Evolutionary conservation across 305 asterid species (phyloP).

Genomic region (Fraxinus greggii): DNA sequence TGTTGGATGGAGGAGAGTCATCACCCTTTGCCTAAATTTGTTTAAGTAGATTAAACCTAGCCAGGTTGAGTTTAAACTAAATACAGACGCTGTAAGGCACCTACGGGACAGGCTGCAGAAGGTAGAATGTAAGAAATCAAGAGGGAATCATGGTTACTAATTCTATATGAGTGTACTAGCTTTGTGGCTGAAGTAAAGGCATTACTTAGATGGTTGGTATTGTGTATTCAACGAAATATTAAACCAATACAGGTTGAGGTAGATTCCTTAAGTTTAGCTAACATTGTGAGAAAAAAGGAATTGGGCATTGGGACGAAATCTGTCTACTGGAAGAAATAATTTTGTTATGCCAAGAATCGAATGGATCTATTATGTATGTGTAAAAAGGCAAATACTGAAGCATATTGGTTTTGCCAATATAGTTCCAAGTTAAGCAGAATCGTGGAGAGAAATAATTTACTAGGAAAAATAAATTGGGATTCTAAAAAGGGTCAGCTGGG

Average conservation of each 20-base stretch:
- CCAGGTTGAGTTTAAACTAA: not conserved
- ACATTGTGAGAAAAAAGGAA: not conserved
- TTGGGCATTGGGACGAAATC: not conserved
- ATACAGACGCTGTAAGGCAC: not conserved
- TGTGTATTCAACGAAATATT: not conserved
- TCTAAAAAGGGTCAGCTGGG: not conserved
- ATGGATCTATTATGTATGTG: not conserved
- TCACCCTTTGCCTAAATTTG: not conserved
- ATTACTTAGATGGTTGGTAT: not conserved
- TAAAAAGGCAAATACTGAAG: not conserved
- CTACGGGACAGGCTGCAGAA: not conserved
- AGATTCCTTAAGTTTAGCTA: not conserved
- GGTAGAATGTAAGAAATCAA: not conserved
- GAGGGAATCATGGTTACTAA: not conserved
- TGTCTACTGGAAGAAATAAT: not conserved
- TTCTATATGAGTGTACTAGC: not conserved
- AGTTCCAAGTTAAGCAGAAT: not conserved
- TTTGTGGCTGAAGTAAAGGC: not conserved
- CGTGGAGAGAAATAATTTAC: not conserved
- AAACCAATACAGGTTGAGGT: not conserved
- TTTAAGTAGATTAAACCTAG: not conserved
- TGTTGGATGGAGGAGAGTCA: not conserved
- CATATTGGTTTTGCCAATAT: not conserved
- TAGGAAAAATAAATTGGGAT: not conserved
- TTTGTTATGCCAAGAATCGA: not conserved